Percentiles rank a stretch among this genome's conserved stretches.
Evolutionary conservation across 768 basidiomycete genomes (phyloP).

Genomic region (Pleurotus pulmonarius): DNA sequence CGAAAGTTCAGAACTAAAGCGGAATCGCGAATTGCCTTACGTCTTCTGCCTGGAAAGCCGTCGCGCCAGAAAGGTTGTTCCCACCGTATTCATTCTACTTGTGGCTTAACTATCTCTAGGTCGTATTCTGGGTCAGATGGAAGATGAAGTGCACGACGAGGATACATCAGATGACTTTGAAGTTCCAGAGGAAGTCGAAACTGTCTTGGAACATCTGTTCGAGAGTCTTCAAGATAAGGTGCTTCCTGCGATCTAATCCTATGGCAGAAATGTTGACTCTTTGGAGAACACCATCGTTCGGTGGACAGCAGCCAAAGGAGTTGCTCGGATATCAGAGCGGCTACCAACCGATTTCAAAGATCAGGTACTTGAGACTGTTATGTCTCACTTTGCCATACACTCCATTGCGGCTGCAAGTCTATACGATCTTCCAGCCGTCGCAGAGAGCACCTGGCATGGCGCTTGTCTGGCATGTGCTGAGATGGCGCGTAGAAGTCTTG

Average conservation of each 20-base stretch:
- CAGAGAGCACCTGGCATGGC: conserved; percentile 94
- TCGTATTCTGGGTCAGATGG: conserved; percentile 18
- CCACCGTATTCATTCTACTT: neutral
- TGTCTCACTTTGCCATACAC: conserved; percentile 76
- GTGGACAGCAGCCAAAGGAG: conserved; percentile 90
- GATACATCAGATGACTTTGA: conserved; percentile 38
- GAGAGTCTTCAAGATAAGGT: conserved; percentile 80
- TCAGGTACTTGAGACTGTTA: conserved; percentile 80
- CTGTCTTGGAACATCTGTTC: conserved; percentile 69
- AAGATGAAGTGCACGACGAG: conserved; percentile 1
- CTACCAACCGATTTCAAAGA: conserved; percentile 70
- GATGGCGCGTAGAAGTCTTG: conserved; percentile 78
- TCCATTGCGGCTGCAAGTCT: conserved; percentile 58
- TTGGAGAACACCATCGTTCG: conserved; percentile 89
- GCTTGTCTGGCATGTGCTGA: conserved; percentile 91
- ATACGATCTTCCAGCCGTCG: conserved; percentile 70
- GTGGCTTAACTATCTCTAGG: conserved; percentile 18
- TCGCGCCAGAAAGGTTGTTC: conserved; percentile 39
- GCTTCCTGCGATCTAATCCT: neutral
- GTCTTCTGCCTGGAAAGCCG: conserved; percentile 50
- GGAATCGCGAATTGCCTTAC: conserved; percentile 57
- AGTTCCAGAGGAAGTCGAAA: conserved; percentile 77
- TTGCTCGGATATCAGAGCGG: conserved; percentile 80
- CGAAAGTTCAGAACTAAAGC: conserved; percentile 71
- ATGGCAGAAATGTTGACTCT: conserved; percentile 2